Base-by-base conservation (phyloP, 2,329 filamentous ascomycete species). In the Chaetomiaceae sp. region DNA sequence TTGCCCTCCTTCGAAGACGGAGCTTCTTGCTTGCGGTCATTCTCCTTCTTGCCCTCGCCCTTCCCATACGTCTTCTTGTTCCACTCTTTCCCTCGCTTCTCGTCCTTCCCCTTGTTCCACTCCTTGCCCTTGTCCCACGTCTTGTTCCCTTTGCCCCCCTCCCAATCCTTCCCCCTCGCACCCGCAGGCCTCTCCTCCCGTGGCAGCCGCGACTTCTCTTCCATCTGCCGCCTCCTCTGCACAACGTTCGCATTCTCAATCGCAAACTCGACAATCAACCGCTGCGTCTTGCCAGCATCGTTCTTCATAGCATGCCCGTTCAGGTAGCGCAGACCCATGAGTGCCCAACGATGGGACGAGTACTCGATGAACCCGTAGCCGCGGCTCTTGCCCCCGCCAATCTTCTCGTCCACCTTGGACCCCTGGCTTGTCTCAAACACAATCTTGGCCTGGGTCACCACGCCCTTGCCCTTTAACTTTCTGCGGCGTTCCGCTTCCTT, bases 291-390 rank as follows among this genome's bases (percentile, higher is more conserved):
- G 59, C 94, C 90, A 48, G 80, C 71, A 21, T 75, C 71, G 58
- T 78, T 81, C 63, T 79, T 75, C 16, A 83, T 62, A 29, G 80
- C 73, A 54, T 81, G 85, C 1, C 92, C 91, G 67, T 99, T 99
- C 53, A 99, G 78, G 84, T 90, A 97, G 42, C 94, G 80, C 58
- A 99, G 75, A 21, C 90, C 94, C 89, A 97, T 97, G 34, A 99
- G 78, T 13, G 94, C 94, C 77, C 87, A 92, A 45, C 94, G 86
- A 66, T 99, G 94, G 27, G 89, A 94, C 59, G 85, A 87, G 71
- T 96, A 99, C 73, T 99, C 94, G 61, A 99, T 87, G 74, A 99
- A 99, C 11, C 95, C 94, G 68, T 99, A 99, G 5, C 94, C 94
- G 67, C 92, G 82, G 67, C 88, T 94, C 66, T 88, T 82, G 42